Evolutionary conservation across 179 eudicot species (phyloP).

Genomic region (Pouteria campechiana): DNA sequence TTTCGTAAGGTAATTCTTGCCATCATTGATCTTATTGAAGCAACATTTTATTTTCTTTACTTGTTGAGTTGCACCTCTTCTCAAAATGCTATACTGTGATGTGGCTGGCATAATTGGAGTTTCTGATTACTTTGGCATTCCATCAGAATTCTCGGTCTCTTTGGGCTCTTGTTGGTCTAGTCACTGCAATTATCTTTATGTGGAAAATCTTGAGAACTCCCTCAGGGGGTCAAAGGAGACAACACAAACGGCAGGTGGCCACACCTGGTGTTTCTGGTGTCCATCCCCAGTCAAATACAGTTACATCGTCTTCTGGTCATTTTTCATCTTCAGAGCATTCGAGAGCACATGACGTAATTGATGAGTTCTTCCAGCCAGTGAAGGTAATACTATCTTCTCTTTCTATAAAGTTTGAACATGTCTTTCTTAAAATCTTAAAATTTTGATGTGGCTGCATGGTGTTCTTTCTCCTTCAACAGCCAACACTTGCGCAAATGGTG

Average conservation of each 20-base stretch:
- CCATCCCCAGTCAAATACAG: conserved; percentile 27
- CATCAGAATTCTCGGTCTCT: conserved; percentile 59
- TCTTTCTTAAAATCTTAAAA: background rate
- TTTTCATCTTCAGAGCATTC: conserved; percentile 47
- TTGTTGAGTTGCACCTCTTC: too few species aligned
- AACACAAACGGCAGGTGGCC: conserved; percentile 57
- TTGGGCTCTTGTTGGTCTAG: conserved; percentile 82
- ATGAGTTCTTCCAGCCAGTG: conserved; percentile 81
- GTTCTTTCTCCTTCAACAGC: conserved; percentile 33
- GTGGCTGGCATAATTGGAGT: too few species aligned
- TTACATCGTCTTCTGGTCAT: conserved; percentile 24
- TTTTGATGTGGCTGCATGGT: background rate
- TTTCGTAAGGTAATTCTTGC: too few species aligned
- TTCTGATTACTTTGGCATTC: too few species aligned
- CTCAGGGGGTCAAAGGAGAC: conserved; percentile 56
- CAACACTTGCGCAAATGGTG: conserved; percentile 75
- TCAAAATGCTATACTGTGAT: too few species aligned
- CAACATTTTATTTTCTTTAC: too few species aligned
- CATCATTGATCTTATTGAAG: too few species aligned
- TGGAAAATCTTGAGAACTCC: conserved; percentile 67
- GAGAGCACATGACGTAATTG: conserved; percentile 54
- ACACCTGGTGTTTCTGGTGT: conserved; percentile 47
- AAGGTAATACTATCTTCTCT: too few species aligned
- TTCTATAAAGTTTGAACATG: too few species aligned
- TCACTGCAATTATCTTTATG: conserved; percentile 66